These are phyloP conservation scores for Whalleya microplaca DNA, from an alignment of 2,329 filamentous ascomycete species.

Conservation along the genomic window DNA sequence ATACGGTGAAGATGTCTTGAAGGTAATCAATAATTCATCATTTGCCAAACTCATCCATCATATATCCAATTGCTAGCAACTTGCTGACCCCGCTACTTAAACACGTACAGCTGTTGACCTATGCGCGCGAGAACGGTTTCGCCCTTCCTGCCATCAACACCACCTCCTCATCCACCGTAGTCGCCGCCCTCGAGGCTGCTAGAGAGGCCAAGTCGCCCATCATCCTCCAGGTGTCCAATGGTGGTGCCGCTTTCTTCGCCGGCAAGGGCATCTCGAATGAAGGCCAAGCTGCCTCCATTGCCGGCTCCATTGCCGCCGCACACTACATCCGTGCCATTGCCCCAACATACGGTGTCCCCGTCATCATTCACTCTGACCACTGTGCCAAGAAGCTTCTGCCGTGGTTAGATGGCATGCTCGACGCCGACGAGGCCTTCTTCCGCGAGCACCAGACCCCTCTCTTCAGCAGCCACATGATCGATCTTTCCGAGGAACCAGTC, in stretches of 20 bases:
- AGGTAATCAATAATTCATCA: slow-evolving; percentile 60
- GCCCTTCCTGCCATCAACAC: slow-evolving; percentile 93
- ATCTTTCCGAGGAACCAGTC: slow-evolving; percentile 89
- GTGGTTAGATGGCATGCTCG: slow-evolving; percentile 95
- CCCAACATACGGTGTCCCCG: slow-evolving; percentile 84
- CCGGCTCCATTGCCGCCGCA: slow-evolving; percentile 84
- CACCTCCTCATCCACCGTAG: slow-evolving; percentile 86
- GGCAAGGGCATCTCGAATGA: slow-evolving; percentile 85
- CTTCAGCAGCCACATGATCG: slow-evolving; percentile 98
- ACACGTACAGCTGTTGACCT: slow-evolving; percentile 73
- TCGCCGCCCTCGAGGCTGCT: slow-evolving; percentile 91
- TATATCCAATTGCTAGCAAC: not conserved
- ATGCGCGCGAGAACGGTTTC: slow-evolving; percentile 84
- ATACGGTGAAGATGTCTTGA: slow-evolving; percentile 57
- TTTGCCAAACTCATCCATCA: not conserved
- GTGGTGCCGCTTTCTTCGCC: slow-evolving; percentile 90
- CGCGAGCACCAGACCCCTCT: slow-evolving; percentile 90
- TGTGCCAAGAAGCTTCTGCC: slow-evolving; percentile 99
- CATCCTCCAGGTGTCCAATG: slow-evolving; percentile 92
- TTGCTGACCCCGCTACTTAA: too few species aligned
- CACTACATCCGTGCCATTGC: slow-evolving; percentile 92
- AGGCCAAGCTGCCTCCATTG: slow-evolving; percentile 85
- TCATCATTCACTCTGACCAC: slow-evolving; percentile 96
- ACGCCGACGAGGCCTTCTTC: slow-evolving; percentile 93
- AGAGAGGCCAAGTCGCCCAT: slow-evolving; percentile 89